These are phyloP conservation scores for Haplosporangium sp. DNA, from an alignment of 371 early-diverging fungal species.

Conservation along the genomic window DNA sequence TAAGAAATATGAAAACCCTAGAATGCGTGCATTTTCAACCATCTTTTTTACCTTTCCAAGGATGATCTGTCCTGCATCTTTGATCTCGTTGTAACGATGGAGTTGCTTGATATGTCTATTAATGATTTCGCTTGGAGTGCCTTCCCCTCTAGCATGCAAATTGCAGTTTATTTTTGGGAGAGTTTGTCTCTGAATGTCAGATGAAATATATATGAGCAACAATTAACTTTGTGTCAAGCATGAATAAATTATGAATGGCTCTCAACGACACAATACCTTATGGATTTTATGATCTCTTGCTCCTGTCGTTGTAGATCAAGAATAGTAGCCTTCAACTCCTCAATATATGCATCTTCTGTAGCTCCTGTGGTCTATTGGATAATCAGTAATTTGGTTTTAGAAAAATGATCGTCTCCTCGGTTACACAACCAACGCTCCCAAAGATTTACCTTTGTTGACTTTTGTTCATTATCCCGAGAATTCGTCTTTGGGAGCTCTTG, in stretches of 20 bases:
- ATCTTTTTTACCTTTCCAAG: constrained; percentile 47
- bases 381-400: neutral
- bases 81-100: constrained; percentile 53
- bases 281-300: constrained; percentile 31
- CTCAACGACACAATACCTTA: constrained; percentile 19
- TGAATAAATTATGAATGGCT: neutral
- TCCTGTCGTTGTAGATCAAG: constrained; percentile 29
- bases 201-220: neutral
- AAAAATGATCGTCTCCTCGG: neutral
- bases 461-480: constrained; percentile 10
- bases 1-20: neutral
- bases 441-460: constrained; percentile 11
- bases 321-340: constrained; percentile 38
- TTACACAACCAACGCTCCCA: neutral
- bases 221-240: neutral
- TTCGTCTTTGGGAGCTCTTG: neutral
- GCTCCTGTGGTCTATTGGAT: constrained; percentile 32
- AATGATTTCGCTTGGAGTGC: constrained; percentile 42
- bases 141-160: constrained; percentile 33
- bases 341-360: constrained; percentile 35
- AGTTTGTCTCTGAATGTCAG: neutral
- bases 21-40: no score
- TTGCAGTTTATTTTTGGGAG: neutral
- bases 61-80: constrained; percentile 53
- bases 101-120: constrained; percentile 41